phyloP scores from a whole-genome alignment of 2,329 filamentous ascomycete genomes.

The Aspergillus sp. region DNA sequence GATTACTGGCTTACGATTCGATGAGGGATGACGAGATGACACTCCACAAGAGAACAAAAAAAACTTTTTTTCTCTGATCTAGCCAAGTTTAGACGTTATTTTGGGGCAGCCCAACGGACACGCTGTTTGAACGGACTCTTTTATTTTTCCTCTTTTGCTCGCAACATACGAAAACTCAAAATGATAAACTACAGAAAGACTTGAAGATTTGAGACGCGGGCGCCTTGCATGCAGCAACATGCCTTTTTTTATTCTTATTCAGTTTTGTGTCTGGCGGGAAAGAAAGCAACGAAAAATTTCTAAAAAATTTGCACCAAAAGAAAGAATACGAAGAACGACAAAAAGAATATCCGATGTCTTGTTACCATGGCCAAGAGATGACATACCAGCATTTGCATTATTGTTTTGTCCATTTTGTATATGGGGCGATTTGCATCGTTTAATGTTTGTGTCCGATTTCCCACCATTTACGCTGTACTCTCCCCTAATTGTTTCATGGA shows the following conservation, averaged over 20 bases:
- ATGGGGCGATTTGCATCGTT: constrained; percentile 15
- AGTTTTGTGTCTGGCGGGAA: constrained; percentile 7
- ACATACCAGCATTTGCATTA: constrained; percentile 36
- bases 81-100: constrained; percentile 39
- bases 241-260: constrained; percentile 12
- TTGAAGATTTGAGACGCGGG: constrained; percentile 17
- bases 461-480: constrained; percentile 8
- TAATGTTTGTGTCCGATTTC: constrained; percentile 8
- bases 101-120: constrained; percentile 36
- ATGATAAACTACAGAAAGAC: constrained; percentile 22
- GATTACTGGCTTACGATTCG: constrained; percentile 43
- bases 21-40: constrained; percentile 46
- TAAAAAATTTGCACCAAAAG: constrained; percentile 15
- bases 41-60: constrained; percentile 36
- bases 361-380: constrained; percentile 27
- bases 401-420: constrained; percentile 16
- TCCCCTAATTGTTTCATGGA: constrained; percentile 7
- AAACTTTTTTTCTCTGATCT: constrained; percentile 34
- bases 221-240: constrained; percentile 21
- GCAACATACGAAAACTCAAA: constrained; percentile 15
- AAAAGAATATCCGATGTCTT: constrained; percentile 19
- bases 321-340: constrained; percentile 34
- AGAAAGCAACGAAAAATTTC: constrained; percentile 12
- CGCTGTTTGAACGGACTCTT: constrained; percentile 26
- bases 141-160: constrained; percentile 20